Base-by-base conservation (phyloP, 148 eudicot species). In the Rheum nobile region DNA sequence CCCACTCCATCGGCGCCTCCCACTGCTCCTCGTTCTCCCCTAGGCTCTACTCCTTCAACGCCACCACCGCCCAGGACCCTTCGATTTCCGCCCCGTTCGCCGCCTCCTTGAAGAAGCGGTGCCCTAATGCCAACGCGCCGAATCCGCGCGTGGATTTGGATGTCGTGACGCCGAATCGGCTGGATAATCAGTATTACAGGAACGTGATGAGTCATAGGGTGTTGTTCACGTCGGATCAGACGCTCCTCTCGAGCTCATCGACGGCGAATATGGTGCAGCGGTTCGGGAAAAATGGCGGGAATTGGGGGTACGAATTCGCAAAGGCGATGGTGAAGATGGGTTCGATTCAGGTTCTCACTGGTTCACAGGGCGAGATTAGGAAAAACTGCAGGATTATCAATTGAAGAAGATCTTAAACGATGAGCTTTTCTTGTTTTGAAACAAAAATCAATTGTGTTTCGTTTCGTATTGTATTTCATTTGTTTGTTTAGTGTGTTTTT, bases 1-100 rank as follows among this genome's bases (percentile, higher is more conserved):
- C 86, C 13, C 88, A 85, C 31, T 85, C 88, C 4, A 80, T 82
- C 12, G 88, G 88, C 70, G 75, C 46, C 1, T 71, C 83, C 4
- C 82, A 78, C 35, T 81, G 86, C 74, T 38, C 74, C 21, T 67
- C 81, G n/a, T 77, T 85, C 38, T 61, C 79, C 8, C 22, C 41
- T 1, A 79, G 86, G 32, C 83, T 85, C 7, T 79, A 79, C 39
- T 32, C 39, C 22, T 78, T 78, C 74, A 71, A 14, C 74, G 4
- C 55, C n/a, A 71, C 74, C 32, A 71, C 11, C 9, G 4, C 22
- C 0, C 74, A 44, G 13, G 86, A 84, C 38, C 81, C 82, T 8
- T 52, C 82, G 0, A n/a, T 84, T 46, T 77, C 77, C 14, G 52
- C 77, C 2, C 14, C 1, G 0, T 80, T 44, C 19, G 87, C 82